These are phyloP conservation scores for Clarireedia hainanense DNA, from an alignment of 2,329 filamentous ascomycete genomes.

Conservation along the genomic window DNA sequence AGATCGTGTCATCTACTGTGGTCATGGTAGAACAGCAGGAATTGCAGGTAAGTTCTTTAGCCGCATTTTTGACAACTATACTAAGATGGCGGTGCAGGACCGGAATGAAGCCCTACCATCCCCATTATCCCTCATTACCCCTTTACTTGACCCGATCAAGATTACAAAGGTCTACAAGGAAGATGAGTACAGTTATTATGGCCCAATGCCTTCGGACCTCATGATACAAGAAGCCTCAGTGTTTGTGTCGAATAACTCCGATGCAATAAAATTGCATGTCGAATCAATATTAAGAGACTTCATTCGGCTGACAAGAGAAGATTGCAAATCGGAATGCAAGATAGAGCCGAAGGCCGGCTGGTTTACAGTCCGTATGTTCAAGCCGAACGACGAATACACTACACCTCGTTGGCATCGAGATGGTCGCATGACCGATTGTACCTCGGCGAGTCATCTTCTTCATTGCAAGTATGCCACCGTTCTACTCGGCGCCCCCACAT, in stretches of 20 bases:
- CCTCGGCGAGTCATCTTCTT: background rate
- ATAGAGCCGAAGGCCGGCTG: background rate
- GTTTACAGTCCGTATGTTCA: background rate
- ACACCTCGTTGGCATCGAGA: constrained; percentile 7
- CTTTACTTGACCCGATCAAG: background rate
- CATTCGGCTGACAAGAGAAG: background rate
- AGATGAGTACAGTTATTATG: background rate
- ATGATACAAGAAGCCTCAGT: background rate
- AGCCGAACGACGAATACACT: background rate
- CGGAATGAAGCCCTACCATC: background rate
- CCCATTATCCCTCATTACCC: background rate
- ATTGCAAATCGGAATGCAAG: background rate
- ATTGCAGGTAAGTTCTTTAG: too few relatives aligned
- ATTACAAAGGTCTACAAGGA: background rate
- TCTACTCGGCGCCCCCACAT: background rate
- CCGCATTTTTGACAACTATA: too few relatives aligned
- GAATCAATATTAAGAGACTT: background rate
- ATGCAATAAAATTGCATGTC: background rate
- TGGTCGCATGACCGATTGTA: constrained; percentile 3
- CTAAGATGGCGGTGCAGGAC: too few relatives aligned
- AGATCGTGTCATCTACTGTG: background rate
- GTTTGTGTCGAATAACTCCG: constrained; percentile 1
- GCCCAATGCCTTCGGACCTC: background rate
- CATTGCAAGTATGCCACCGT: constrained; percentile 3
- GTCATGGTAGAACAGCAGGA: background rate